Evolutionary conservation across 2,329 filamentous ascomycete genomes (phyloP).

Genomic region (Ascochyta pisi): DNA sequence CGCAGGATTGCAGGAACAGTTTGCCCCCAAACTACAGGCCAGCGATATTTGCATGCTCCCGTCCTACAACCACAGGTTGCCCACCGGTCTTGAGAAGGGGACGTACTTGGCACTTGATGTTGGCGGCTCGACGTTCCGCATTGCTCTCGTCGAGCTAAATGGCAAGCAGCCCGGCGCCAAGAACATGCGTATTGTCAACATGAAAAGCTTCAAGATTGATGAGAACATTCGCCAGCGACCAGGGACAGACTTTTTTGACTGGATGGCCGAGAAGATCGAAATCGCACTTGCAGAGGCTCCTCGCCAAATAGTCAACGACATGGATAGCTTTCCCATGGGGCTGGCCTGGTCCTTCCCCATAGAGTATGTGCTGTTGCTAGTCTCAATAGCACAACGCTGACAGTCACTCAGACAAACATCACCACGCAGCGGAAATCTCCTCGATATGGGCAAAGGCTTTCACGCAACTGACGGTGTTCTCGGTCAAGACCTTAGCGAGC

Average conservation of each 20-base stretch:
- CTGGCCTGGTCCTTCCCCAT: constrained; percentile 72
- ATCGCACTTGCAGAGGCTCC: constrained; percentile 56
- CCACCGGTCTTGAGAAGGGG: constrained; percentile 65
- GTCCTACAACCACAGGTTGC: constrained; percentile 68
- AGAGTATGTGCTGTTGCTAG: constrained; percentile 50
- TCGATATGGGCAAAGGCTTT: constrained; percentile 72
- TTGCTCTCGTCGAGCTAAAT: constrained; percentile 64
- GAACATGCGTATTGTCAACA: constrained; percentile 62
- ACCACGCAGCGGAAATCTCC: constrained; percentile 61
- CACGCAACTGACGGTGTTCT: constrained; percentile 64
- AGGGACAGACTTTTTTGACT: constrained; percentile 68
- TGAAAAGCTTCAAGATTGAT: constrained; percentile 64
- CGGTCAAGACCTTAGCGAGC: constrained; percentile 64
- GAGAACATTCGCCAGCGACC: constrained; percentile 61
- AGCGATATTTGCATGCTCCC: constrained; percentile 70
- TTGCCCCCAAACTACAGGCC: constrained; percentile 60
- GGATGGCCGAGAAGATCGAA: constrained; percentile 68
- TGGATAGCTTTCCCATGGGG: constrained; percentile 62
- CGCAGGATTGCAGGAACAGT: constrained; percentile 57
- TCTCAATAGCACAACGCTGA: constrained; percentile 21
- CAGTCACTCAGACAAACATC: constrained; percentile 60
- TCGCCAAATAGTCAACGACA: constrained; percentile 46
- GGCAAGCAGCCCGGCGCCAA: constrained; percentile 55
- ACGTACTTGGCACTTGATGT: constrained; percentile 69
- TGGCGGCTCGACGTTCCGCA: constrained; percentile 70